Conservation (phyloP, 345 rosid species). For the Limnanthes douglasii region DNA sequence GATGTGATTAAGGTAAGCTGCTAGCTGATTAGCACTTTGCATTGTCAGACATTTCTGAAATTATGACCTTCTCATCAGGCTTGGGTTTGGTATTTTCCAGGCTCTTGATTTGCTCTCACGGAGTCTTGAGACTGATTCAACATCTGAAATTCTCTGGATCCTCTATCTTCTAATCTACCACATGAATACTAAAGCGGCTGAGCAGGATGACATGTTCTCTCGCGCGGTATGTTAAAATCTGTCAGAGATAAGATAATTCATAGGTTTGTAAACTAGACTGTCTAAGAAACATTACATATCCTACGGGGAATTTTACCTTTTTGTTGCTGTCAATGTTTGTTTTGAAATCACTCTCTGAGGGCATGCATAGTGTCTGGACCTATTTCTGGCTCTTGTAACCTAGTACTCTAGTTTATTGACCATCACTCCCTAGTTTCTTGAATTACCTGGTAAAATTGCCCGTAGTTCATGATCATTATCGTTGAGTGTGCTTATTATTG, state of each 20-base stretch:
- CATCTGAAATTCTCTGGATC: slow-evolving; percentile 75
- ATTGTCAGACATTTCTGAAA: slow-evolving; percentile 4
- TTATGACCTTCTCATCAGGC: slow-evolving; percentile 10
- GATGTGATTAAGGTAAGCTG: slow-evolving; percentile 53
- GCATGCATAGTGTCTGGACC: slow-evolving; percentile 7
- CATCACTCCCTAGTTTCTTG: not conserved
- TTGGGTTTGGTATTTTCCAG: slow-evolving; percentile 25
- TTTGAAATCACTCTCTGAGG: too few relatives aligned
- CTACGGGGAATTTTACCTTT: too few relatives aligned
- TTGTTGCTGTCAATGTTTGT: not conserved
- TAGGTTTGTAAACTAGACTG: slow-evolving; percentile 5
- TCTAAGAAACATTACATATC: too few relatives aligned
- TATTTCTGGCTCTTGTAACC: not conserved
- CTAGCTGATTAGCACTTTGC: slow-evolving; percentile 9
- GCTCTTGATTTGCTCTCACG: slow-evolving; percentile 63
- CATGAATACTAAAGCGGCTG: slow-evolving; percentile 24
- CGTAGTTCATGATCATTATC: not conserved
- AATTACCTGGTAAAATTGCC: not conserved
- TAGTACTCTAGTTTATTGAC: not conserved
- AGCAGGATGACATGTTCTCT: slow-evolving; percentile 53
- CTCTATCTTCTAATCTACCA: slow-evolving; percentile 55
- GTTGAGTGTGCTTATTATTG: slow-evolving; percentile 1
- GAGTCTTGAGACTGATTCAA: slow-evolving; percentile 59
- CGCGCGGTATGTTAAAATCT: slow-evolving; percentile 45
- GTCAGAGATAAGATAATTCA: slow-evolving; percentile 8